Base-by-base conservation (phyloP, 2,329 filamentous ascomycete species). In the Talaromyces sp. region DNA sequence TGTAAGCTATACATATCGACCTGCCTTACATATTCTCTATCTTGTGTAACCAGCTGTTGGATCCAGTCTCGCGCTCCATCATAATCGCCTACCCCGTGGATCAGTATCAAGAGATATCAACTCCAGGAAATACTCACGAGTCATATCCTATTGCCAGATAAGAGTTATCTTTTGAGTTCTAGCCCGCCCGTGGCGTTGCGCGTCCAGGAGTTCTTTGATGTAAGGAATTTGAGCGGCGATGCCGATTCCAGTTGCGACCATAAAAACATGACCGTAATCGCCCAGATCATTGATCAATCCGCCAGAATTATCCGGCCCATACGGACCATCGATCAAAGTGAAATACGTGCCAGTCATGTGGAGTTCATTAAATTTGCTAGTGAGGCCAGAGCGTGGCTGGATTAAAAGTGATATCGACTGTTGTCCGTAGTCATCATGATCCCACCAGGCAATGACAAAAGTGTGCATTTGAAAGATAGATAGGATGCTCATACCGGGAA, bases 141-240 rank as follows among this genome's bases (percentile, higher is more conserved):
- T 35, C 43, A 59, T 58, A 31, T 69, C 63, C 17, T 73, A 54
- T 58, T 73, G 62, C 70, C 61, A 74, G 12, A 74, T 59, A 9
- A 75, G 61, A 19, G 66, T 62, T 29, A 74, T 71, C 14, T 58
- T 57, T 35, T 64, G 56, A 56, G 67, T 70, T 11, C 56, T 52
- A 51, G 69, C 62, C 54, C 63, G 38, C 48, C 64, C 64, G 19
- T 64, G 63, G 41, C 69, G 58, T 58, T 68, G 65, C 17, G 66
- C 63, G 29, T 72, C 61, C 9, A 77, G 64, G 5, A 77, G 65
- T 59, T 74, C 63, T 55, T 72, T 73, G 8, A 77, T 66, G 64
- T 73, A 74, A 9, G 64, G 70, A 54, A 76, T 61, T 46, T 72
- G 62, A 32, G 68, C 66, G n/a, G 66, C 63, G 35, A 76, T 75